Percentiles rank a stretch among this genome's conserved stretches.
Evolutionary conservation across 805 yeast genomes (phyloP).

Genomic region (Starmerella sp.): DNA sequence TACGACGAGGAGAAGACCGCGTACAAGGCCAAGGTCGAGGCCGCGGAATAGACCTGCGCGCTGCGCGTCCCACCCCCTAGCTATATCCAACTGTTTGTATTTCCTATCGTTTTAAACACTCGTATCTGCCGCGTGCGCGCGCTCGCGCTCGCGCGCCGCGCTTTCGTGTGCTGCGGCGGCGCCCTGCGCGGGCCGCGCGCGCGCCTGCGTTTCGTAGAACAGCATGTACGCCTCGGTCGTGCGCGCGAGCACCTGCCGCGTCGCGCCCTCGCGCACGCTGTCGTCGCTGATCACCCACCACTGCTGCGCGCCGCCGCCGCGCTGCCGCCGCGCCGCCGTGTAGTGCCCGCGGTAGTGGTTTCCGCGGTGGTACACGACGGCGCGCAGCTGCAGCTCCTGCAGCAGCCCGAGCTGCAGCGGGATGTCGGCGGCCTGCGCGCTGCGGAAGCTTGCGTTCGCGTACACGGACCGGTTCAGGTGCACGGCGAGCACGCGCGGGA

Average conservation of each 20-base stretch:
- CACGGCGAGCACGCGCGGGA: slow-evolving; percentile 64
- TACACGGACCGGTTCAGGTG: slow-evolving; percentile 80
- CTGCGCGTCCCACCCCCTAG: not conserved
- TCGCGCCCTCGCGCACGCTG: slow-evolving; percentile 48
- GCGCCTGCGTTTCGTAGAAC: slow-evolving; percentile 49
- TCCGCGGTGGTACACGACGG: slow-evolving; percentile 78
- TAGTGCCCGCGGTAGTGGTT: slow-evolving; percentile 84
- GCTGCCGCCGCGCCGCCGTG: slow-evolving; percentile 59
- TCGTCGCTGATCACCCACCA: slow-evolving; percentile 82
- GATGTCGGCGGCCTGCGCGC: slow-evolving; percentile 59
- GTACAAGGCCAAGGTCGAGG: slow-evolving; percentile 33
- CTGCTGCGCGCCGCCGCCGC: slow-evolving; percentile 13
- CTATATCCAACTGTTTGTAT: not conserved
- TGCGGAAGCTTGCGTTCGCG: slow-evolving; percentile 40
- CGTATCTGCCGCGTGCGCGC: not conserved
- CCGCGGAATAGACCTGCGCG: slow-evolving; percentile 2
- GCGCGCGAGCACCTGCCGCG: slow-evolving; percentile 51
- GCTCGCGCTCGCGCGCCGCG: too few relatives aligned
- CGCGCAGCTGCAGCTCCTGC: slow-evolving; percentile 44
- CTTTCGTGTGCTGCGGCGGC: too few relatives aligned
- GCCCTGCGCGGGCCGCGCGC: not conserved
- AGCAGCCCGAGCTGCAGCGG: slow-evolving; percentile 32
- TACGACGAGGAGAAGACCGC: slow-evolving; percentile 92
- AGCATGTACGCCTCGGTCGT: slow-evolving; percentile 74
- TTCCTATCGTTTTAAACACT: not conserved